Conservation (phyloP, 129 eudicot genomes). For the Logfia minima region DNA sequence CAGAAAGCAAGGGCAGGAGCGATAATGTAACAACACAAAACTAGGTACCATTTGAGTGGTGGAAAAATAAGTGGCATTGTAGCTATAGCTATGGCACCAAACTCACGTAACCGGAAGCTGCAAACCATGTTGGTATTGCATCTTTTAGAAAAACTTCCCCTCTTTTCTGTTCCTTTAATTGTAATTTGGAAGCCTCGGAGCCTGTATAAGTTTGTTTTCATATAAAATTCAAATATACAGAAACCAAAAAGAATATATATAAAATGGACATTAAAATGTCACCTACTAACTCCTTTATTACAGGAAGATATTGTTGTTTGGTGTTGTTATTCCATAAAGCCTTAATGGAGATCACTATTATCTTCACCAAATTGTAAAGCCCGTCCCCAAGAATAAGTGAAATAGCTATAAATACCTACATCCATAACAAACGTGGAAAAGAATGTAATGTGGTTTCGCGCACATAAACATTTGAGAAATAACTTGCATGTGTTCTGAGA, state of each 20-base stretch:
- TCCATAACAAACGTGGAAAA: background rate
- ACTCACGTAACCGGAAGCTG: slow-evolving; percentile 74
- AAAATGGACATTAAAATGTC: background rate
- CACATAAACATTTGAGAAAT: background rate
- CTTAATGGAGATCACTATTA: slow-evolving; percentile 50
- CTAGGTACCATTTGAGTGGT: slow-evolving; percentile 87
- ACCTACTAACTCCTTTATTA: slow-evolving; percentile 51
- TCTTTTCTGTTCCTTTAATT: slow-evolving; percentile 48
- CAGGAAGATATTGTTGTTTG: slow-evolving; percentile 48
- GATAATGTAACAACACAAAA: slow-evolving; percentile 62
- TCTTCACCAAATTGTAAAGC: slow-evolving; percentile 78
- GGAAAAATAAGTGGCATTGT: slow-evolving; percentile 76
- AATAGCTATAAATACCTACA: slow-evolving; percentile 80
- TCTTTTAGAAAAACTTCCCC: slow-evolving; percentile 73
- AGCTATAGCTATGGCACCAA: slow-evolving; percentile 71
- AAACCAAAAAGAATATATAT: background rate
- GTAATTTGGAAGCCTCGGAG: slow-evolving; percentile 41
- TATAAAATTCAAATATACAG: no score
- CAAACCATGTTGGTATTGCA: slow-evolving; percentile 74
- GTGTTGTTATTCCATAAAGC: slow-evolving; percentile 45
- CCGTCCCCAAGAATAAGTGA: slow-evolving; percentile 86
- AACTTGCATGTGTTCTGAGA: background rate
- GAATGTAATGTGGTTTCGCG: background rate
- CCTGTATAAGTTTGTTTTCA: slow-evolving; percentile 33
- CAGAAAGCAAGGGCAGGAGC: slow-evolving; percentile 95